Conservation (phyloP, 805 yeast species). For the Ogataea paradorogensis region DNA sequence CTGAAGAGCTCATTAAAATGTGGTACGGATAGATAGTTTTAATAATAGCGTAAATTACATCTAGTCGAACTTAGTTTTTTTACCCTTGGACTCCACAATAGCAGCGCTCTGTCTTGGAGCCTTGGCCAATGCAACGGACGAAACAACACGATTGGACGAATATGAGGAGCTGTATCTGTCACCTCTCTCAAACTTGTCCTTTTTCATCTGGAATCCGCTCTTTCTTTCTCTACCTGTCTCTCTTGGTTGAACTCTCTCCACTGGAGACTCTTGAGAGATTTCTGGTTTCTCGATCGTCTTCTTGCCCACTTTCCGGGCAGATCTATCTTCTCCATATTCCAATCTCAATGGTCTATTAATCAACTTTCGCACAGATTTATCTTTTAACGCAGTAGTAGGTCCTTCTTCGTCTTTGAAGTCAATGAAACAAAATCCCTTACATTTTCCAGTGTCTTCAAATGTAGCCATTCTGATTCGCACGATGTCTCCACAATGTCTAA, state of each 20-base stretch:
- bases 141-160: slow-evolving; percentile 44
- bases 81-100: slow-evolving; percentile 87
- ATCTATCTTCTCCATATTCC: slow-evolving; percentile 95
- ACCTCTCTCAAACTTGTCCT: slow-evolving; percentile 12
- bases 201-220: slow-evolving; percentile 28
- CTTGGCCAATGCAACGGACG: slow-evolving; percentile 82
- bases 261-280: slow-evolving; percentile 5
- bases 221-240: slow-evolving; percentile 18
- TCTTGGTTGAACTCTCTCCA: neutral
- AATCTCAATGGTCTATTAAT: slow-evolving; percentile 75
- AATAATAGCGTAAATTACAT: slow-evolving; percentile 9
- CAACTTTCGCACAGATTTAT: slow-evolving; percentile 60
- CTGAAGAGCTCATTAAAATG: slow-evolving; percentile 97
- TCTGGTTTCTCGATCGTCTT: neutral
- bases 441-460: slow-evolving; percentile 93
- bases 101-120: slow-evolving; percentile 91
- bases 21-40: slow-evolving; percentile 72
- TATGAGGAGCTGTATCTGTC: slow-evolving; percentile 1
- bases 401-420: slow-evolving; percentile 81
- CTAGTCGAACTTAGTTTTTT: slow-evolving; percentile 68
- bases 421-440: slow-evolving; percentile 93
- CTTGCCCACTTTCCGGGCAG: slow-evolving; percentile 37
- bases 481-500: slow-evolving; percentile 90
- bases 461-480: slow-evolving; percentile 89
- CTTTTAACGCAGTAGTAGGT: slow-evolving; percentile 78